phyloP scores from a whole-genome alignment of 2,329 filamentous ascomycete species.

The Grosmannia huntii region DNA sequence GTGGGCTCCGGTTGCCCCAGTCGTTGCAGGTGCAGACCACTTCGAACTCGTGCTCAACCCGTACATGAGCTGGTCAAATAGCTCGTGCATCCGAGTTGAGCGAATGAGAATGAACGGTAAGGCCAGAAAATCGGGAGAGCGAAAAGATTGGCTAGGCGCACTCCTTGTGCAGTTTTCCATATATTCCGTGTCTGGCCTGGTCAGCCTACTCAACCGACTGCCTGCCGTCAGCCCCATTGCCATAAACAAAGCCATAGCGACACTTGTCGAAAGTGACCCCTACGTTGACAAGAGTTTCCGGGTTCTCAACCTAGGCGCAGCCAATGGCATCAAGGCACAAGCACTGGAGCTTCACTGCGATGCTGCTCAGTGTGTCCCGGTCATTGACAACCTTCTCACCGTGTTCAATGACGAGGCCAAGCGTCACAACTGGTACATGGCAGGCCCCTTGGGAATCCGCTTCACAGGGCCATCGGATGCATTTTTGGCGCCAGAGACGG shows the following conservation, averaged over 20 bases:
- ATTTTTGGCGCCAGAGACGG: constrained; percentile 14
- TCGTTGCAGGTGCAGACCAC: constrained; percentile 12
- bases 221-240: constrained; percentile 11
- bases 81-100: constrained; percentile 12
- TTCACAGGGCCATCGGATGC: constrained; percentile 13
- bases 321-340: constrained; percentile 14
- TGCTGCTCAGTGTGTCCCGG: constrained; percentile 11
- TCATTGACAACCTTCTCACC: constrained; percentile 12
- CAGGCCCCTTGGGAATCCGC: constrained; percentile 15
- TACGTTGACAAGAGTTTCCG: constrained; percentile 16
- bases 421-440: constrained; percentile 13
- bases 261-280: constrained; percentile 13
- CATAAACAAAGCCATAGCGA: constrained; percentile 13
- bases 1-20: constrained; percentile 11
- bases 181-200: constrained; percentile 8
- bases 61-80: constrained; percentile 10
- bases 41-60: constrained; percentile 17
- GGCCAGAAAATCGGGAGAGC: constrained; percentile 9
- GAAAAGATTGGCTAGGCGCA: constrained; percentile 12
- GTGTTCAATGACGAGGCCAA: constrained; percentile 12
- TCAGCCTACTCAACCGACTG: constrained; percentile 11
- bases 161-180: constrained; percentile 14
- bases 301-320: constrained; percentile 15
- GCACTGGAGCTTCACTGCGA: constrained; percentile 15
- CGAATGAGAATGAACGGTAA: constrained; percentile 7